A percentile compares a stretch with the other conserved stretches of the same genome.
These are phyloP conservation scores for Zopfochytrium polystomum DNA, from an alignment of 371 early-diverging fungal genomes.

Conservation along the genomic window DNA sequence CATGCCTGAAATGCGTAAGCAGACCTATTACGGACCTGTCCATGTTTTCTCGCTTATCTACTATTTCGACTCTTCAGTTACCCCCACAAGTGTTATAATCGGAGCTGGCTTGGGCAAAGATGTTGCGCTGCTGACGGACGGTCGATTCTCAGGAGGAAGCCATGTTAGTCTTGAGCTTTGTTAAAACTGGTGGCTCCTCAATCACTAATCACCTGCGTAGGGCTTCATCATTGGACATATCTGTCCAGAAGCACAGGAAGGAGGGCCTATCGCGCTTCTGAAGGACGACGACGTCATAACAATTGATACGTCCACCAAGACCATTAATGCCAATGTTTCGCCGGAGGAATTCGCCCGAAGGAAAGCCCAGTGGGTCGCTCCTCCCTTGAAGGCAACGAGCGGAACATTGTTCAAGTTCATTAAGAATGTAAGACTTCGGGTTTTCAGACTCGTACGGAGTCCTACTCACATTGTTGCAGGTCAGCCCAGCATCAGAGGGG, in stretches of 20 bases:
- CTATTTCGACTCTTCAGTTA: too few species aligned
- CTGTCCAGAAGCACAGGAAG: slow-evolving; percentile 93
- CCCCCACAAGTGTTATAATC: slow-evolving; percentile 95
- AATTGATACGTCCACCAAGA: slow-evolving; percentile 78
- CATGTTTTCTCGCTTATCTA: too few species aligned
- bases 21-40: too few species aligned
- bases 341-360: slow-evolving; percentile 76
- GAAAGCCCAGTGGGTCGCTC: slow-evolving; percentile 66
- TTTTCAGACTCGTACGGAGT: too few species aligned
- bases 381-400: slow-evolving; percentile 78
- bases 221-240: slow-evolving; percentile 98
- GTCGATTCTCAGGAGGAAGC: slow-evolving; percentile 94
- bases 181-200: slow-evolving; percentile 1
- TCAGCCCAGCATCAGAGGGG: too few species aligned
- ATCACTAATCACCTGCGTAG: slow-evolving; percentile 28
- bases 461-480: too few species aligned
- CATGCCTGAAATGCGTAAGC: slow-evolving; percentile 90
- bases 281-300: slow-evolving; percentile 80
- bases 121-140: slow-evolving; percentile 94
- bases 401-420: slow-evolving; percentile 90
- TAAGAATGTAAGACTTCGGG: slow-evolving; percentile 46
- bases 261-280: slow-evolving; percentile 92
- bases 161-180: slow-evolving; percentile 59
- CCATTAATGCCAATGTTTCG: slow-evolving; percentile 69
- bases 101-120: slow-evolving; percentile 96